These are phyloP conservation scores for Saturnispora dispora DNA, from an alignment of 805 yeast species.

Conservation along the genomic window DNA sequence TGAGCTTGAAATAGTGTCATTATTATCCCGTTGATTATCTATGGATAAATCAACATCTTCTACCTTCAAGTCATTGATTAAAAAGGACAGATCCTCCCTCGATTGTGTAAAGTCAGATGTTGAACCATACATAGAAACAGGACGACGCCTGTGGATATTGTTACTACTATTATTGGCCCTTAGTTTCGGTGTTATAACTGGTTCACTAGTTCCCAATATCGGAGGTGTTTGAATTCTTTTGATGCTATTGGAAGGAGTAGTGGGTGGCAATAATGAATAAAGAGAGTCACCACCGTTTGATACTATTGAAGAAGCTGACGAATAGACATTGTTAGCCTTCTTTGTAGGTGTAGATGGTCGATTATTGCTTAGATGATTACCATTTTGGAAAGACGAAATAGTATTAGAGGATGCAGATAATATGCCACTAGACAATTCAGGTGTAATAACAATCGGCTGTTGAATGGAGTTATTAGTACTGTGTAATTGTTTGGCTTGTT, in stretches of 20 bases:
- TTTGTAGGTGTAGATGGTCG: neutral
- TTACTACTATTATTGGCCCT: neutral
- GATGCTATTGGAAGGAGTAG: neutral
- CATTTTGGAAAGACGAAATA: neutral
- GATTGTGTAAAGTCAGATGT: neutral
- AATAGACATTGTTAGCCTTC: neutral
- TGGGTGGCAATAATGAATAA: neutral
- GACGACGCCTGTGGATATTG: conserved; percentile 1
- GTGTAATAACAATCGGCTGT: neutral
- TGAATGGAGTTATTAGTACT: neutral
- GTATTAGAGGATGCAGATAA: neutral
- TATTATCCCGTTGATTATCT: conserved; percentile 8
- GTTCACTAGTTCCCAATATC: neutral
- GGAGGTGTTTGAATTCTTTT: neutral
- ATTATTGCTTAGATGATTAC: neutral
- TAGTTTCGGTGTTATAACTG: neutral
- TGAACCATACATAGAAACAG: conserved; percentile 10
- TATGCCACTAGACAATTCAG: neutral
- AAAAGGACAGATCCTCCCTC: conserved; percentile 8
- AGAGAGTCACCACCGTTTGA: conserved; percentile 2
- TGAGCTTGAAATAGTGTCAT: conserved; percentile 26
- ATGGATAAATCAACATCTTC: conserved; percentile 29
- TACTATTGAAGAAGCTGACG: conserved; percentile 4
- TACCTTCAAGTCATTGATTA: conserved; percentile 16
- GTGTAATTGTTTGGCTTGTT: neutral